Evolutionary conservation across 1,139 yeast genomes (phyloP).

Genomic region (Tardiomyces depauwii): DNA sequence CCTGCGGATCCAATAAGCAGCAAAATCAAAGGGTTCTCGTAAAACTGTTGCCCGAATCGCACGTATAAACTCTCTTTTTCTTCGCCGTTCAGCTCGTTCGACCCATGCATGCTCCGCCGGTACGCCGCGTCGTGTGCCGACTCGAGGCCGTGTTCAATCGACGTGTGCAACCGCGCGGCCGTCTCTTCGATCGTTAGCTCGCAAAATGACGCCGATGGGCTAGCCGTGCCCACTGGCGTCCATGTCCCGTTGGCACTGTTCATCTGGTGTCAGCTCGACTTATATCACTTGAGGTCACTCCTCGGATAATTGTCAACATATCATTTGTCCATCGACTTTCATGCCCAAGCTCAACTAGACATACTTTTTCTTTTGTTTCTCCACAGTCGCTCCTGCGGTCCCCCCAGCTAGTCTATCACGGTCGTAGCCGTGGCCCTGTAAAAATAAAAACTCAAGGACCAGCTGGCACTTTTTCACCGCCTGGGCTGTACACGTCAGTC

Average conservation of each 20-base stretch:
- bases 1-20: constrained; percentile 80
- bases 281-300: too few species aligned
- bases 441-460: too few species aligned
- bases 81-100: constrained; percentile 58
- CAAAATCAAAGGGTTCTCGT: constrained; percentile 81
- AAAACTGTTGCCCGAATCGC: constrained; percentile 68
- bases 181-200: constrained; percentile 52
- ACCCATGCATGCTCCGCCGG: constrained; percentile 66
- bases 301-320: too few species aligned
- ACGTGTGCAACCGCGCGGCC: constrained; percentile 48
- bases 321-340: too few species aligned
- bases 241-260: not conserved
- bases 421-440: too few species aligned
- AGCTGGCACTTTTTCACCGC: not conserved
- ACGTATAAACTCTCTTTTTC: constrained; percentile 63
- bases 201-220: constrained; percentile 43
- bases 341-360: too few species aligned
- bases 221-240: constrained; percentile 1
- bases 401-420: too few species aligned
- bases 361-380: too few species aligned
- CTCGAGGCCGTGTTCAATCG: constrained; percentile 45
- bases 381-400: too few species aligned
- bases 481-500: not conserved
- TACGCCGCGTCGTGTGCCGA: constrained; percentile 58
- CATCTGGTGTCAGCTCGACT: not conserved